phyloP scores from a whole-genome alignment of 352 stramenopile genomes.

The Globisporangium splendens region DNA sequence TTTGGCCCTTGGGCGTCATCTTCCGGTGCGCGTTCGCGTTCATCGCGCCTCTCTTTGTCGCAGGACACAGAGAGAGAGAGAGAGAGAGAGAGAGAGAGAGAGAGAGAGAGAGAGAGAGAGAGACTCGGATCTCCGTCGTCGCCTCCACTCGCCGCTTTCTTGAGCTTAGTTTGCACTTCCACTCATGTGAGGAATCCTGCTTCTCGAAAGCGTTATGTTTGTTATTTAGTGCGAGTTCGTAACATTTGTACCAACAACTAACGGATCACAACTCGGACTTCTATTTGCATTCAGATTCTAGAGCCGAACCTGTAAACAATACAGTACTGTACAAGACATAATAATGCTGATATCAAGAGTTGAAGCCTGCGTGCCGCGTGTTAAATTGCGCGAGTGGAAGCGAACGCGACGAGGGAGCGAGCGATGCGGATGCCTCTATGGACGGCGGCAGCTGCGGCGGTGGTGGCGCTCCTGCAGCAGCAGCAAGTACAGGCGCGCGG shows the following conservation, averaged over 20 bases:
- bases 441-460: constrained; percentile 15
- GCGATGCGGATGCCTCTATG: constrained; percentile 16
- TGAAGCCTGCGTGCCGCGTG: constrained; percentile 10
- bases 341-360: not conserved
- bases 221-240: too few species aligned
- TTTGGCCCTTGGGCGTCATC: constrained; percentile 88
- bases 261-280: too few species aligned
- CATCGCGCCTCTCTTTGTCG: not conserved
- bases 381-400: not conserved
- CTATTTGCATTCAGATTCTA: too few species aligned
- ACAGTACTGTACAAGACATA: constrained; percentile 4
- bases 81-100: not conserved
- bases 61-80: not conserved
- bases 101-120: not conserved
- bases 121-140: too few species aligned
- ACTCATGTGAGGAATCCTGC: too few species aligned
- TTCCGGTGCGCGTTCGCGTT: constrained; percentile 77
- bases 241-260: too few species aligned
- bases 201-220: too few species aligned
- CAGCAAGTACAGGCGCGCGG: constrained; percentile 21
- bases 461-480: constrained; percentile 17
- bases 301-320: not conserved
- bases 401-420: not conserved
- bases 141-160: too few species aligned
- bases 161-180: too few species aligned